Evolutionary conservation across 306 rosid species (phyloP).

Genomic region (Ormosia emarginata): DNA sequence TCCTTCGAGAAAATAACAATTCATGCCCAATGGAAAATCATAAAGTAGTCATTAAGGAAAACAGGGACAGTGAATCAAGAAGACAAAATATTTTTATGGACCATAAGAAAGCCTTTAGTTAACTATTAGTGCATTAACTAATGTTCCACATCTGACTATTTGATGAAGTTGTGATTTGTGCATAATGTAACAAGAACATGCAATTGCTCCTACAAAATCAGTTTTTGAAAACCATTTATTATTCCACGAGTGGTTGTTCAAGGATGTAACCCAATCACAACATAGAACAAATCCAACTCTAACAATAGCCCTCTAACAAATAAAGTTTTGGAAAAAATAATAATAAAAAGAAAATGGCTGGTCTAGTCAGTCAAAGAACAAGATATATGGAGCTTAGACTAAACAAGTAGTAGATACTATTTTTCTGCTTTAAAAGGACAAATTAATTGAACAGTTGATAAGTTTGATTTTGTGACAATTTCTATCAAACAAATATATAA

Average conservation of each 20-base stretch:
- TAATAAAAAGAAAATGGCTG: background rate
- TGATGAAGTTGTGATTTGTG: background rate
- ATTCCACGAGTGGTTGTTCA: background rate
- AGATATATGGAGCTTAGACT: conserved; percentile 1
- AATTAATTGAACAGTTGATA: conserved; percentile 34
- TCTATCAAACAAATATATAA: conserved; percentile 9
- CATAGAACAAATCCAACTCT: no score
- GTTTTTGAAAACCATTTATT: background rate
- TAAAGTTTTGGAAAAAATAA: background rate
- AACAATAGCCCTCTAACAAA: no score
- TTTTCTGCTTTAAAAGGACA: conserved; percentile 31
- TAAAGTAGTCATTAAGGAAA: background rate
- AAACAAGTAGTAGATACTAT: conserved; percentile 26
- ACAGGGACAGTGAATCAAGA: background rate
- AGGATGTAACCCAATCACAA: background rate
- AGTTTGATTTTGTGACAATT: conserved; percentile 34
- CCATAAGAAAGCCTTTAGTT: background rate
- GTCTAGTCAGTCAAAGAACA: conserved; percentile 22
- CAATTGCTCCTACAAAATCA: background rate
- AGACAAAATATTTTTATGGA: background rate
- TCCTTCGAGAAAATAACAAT: no score
- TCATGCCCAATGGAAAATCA: background rate
- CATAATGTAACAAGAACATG: background rate
- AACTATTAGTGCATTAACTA: background rate
- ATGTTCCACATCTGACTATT: background rate